Base-by-base conservation (phyloP, 495 filamentous ascomycete species). In the Oleoguttula mirabilis region DNA sequence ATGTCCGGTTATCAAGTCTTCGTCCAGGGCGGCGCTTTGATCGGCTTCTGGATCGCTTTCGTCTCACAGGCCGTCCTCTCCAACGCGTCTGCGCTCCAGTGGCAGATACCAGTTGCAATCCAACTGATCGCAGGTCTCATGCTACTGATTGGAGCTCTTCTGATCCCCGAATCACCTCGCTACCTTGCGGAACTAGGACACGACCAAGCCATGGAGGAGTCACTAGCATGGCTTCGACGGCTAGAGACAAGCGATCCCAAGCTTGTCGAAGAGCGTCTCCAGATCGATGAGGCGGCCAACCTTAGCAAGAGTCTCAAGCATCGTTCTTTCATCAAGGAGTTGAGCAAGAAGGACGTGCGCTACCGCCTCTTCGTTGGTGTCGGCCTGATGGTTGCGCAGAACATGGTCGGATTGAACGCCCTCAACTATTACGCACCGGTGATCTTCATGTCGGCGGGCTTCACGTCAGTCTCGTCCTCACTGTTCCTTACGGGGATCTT, bases 361-460 rank as follows among this genome's bases (percentile, higher is more conserved):
- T 15, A 27, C 14, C 46, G 46, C 12, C 31, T 49, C 5, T 20
- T 16, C 4, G 34, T 49, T 7, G 46, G 46, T 3, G 39, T 49
- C 6, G 46, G 46, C 31, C 36, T 49, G 32, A 49, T 49, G 46
- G 21, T 49, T 2, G 21, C 27, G 12, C 46, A 49, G 27, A 49
- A 44, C 25, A 27, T 45, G 34, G 27, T 21, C 21, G 46, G 46
- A 8, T 10, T 49, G 11, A 49, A 49, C 30, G 40, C 46, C 4
- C 20, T 49, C 4, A 49, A 49, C 31, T 49, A 49, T 24, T 49
- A 49, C 46, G 19, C 46, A 3, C 46, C 41, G 7, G 33, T 32
- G 8, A 45, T 49, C 46, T 49, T 49, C 46, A 44, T 37, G 41
- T 47, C 46, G 22, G 36, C 36, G 6, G 47, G 47, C 41, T 50